These are phyloP conservation scores for Primulina eburnea DNA, from an alignment of 257 asterid genomes.

Conservation along the genomic window DNA sequence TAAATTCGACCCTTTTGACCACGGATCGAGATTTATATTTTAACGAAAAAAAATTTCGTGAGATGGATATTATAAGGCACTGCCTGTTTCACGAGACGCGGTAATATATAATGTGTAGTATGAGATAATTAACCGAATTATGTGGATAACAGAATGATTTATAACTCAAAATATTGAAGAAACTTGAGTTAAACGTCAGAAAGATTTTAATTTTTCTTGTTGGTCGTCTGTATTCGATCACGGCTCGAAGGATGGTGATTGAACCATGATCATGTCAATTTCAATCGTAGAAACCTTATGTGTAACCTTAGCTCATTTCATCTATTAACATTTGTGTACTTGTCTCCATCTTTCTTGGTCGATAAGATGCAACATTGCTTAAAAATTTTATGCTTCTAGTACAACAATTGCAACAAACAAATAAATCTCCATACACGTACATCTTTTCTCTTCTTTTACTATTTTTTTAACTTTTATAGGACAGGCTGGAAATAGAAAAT, in stretches of 20 bases:
- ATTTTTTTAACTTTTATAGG: neutral
- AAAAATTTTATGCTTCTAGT: neutral
- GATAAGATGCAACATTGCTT: conserved; percentile 20
- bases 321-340: conserved; percentile 26
- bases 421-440: neutral
- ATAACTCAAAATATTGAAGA: too few relatives aligned
- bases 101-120: too few relatives aligned
- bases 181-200: too few relatives aligned
- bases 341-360: conserved; percentile 25
- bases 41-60: neutral
- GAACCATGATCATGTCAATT: conserved; percentile 33
- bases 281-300: conserved; percentile 30
- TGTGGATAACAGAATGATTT: too few relatives aligned
- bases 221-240: neutral
- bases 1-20: neutral
- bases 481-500: too few relatives aligned
- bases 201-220: neutral
- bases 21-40: neutral
- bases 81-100: neutral
- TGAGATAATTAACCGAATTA: too few relatives aligned
- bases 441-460: neutral
- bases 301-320: conserved; percentile 34
- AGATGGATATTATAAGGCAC: too few relatives aligned
- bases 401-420: neutral
- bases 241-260: neutral